Evolutionary conservation across 306 rosid species (phyloP).

Genomic region (Vicia villosa): DNA sequence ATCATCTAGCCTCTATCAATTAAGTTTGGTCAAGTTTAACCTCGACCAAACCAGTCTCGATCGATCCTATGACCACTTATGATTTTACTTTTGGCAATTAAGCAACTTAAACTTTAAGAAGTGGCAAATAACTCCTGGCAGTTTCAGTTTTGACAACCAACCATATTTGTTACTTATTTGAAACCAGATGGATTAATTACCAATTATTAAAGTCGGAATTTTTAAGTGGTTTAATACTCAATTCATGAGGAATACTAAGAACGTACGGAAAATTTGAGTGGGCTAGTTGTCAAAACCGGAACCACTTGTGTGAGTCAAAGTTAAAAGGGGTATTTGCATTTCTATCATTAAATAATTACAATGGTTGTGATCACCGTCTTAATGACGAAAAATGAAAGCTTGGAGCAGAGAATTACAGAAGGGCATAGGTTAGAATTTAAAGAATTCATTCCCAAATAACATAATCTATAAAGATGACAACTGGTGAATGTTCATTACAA

Average conservation of each 20-base stretch:
- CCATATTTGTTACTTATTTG: not conserved
- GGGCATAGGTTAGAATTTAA: not conserved
- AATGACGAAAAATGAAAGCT: not conserved
- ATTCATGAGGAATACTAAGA: not conserved
- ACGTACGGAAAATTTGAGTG: not conserved
- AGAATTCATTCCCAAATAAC: not conserved
- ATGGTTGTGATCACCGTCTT: not conserved
- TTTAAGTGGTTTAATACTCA: not conserved
- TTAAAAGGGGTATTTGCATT: not conserved
- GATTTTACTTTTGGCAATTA: too few relatives aligned
- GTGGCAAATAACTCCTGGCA: too few relatives aligned
- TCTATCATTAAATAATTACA: not conserved
- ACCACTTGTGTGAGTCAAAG: not conserved
- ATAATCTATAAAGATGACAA: not conserved
- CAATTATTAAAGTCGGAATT: not conserved
- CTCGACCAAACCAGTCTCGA: too few relatives aligned
- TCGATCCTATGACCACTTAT: too few relatives aligned
- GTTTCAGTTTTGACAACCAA: not conserved
- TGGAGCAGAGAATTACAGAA: not conserved
- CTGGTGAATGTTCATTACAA: not conserved
- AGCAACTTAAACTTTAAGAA: not conserved
- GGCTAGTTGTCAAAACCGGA: not conserved
- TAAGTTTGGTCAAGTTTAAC: too few relatives aligned
- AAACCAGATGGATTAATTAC: not conserved
- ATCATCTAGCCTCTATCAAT: too few relatives aligned